Percentiles rank a stretch among this genome's conserved stretches.
Conservation (phyloP, 1,139 yeast species). For the Geotrichum europaeum region DNA sequence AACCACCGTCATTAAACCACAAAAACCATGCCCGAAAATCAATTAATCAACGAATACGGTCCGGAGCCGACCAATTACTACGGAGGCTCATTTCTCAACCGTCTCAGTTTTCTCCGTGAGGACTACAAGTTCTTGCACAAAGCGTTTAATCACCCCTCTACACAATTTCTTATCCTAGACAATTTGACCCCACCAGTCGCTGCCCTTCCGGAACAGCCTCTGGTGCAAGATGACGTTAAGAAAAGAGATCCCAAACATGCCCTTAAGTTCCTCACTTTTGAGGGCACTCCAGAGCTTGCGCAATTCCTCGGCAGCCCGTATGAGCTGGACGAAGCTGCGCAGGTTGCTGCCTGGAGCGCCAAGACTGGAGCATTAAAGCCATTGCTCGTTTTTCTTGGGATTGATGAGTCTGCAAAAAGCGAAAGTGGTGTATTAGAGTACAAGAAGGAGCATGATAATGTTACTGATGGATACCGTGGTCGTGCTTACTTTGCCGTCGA, state of each 20-base stretch:
- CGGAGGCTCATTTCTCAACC: slow-evolving; percentile 60
- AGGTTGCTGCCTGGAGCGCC: slow-evolving; percentile 31
- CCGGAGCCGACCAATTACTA: slow-evolving; percentile 31
- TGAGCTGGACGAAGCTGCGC: slow-evolving; percentile 25
- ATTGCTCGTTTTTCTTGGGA: slow-evolving; percentile 58
- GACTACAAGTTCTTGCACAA: slow-evolving; percentile 53
- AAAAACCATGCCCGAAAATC: neutral
- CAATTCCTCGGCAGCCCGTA: slow-evolving; percentile 35
- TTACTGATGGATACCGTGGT: slow-evolving; percentile 52
- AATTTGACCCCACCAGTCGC: slow-evolving; percentile 32
- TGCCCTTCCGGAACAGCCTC: slow-evolving; percentile 11
- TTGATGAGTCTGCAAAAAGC: slow-evolving; percentile 49
- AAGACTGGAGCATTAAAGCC: slow-evolving; percentile 37
- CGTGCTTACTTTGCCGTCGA: slow-evolving; percentile 76
- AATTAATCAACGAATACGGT: slow-evolving; percentile 20
- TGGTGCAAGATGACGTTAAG: neutral
- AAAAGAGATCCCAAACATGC: neutral
- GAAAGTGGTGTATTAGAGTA: slow-evolving; percentile 33
- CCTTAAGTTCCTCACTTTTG: slow-evolving; percentile 24
- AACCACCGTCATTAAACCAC: too few species aligned
- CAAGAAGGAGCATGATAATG: slow-evolving; percentile 14
- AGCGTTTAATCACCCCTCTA: slow-evolving; percentile 47
- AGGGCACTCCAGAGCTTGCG: slow-evolving; percentile 18
- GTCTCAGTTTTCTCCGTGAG: slow-evolving; percentile 73
- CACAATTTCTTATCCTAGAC: slow-evolving; percentile 53